Conservation (phyloP, 495 filamentous ascomycete genomes). For the Thermothielavioides terrestris region DNA sequence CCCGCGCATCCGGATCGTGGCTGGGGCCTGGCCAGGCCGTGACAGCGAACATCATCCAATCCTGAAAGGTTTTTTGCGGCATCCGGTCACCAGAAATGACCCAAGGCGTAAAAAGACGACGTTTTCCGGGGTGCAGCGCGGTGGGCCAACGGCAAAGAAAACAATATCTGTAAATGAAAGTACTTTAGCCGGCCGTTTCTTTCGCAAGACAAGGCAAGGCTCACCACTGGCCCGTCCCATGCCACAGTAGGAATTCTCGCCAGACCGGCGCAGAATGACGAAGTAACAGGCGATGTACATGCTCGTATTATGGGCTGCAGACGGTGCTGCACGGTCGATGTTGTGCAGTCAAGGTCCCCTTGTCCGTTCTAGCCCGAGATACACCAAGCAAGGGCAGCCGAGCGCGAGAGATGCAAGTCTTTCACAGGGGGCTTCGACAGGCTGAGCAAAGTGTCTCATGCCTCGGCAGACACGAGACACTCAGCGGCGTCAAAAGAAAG, state of each 20-base stretch:
- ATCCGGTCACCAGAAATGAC: neutral
- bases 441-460: no score
- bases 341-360: neutral
- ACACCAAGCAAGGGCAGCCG: no score
- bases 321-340: neutral
- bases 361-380: neutral
- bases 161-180: slow-evolving; percentile 8
- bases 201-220: neutral
- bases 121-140: neutral
- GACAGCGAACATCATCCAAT: neutral
- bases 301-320: neutral
- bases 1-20: no score
- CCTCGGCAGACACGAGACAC: no score
- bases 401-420: no score
- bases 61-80: neutral
- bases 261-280: neutral
- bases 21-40: neutral
- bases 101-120: neutral
- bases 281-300: neutral
- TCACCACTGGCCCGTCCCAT: neutral
- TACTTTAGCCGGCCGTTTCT: slow-evolving; percentile 2
- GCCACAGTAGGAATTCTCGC: neutral
- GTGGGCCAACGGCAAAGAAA: slow-evolving; percentile 2
- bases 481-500: no score
- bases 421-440: no score